phyloP scores from a whole-genome alignment of 306 rosid species.

The Boehmeria nivea region DNA sequence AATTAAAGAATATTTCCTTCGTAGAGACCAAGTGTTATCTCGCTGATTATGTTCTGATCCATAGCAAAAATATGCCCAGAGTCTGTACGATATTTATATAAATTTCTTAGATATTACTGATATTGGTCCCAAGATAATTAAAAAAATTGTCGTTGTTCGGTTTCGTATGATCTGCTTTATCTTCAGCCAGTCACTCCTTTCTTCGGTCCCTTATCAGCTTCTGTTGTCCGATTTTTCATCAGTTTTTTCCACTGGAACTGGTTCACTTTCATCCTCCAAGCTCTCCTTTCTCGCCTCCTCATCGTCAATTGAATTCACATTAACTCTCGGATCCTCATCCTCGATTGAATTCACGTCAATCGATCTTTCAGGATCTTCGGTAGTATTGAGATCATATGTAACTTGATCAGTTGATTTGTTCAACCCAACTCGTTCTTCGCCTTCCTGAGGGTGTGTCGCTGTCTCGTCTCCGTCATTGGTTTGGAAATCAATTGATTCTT shows the following conservation, averaged over 20 bases:
- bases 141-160: constrained; percentile 22
- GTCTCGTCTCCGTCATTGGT: constrained; percentile 25
- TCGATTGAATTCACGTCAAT: constrained; percentile 9
- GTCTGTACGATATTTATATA: no score
- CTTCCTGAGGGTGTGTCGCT: constrained; percentile 13
- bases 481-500: constrained; percentile 20
- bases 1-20: background rate
- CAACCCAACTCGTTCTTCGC: background rate
- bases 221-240: constrained; percentile 6
- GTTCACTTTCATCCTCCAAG: constrained; percentile 15
- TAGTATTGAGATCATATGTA: constrained; percentile 24
- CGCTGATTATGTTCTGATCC: background rate
- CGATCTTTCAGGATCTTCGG: constrained; percentile 26
- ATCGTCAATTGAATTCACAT: constrained; percentile 13
- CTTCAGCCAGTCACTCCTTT: constrained; percentile 25
- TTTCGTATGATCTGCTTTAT: no score
- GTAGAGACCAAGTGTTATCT: no score
- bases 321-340: constrained; percentile 11
- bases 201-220: constrained; percentile 13
- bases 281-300: constrained; percentile 16
- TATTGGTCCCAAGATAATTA: background rate
- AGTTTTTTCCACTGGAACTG: constrained; percentile 14
- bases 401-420: constrained; percentile 28
- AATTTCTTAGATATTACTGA: background rate
- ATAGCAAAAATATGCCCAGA: background rate